phyloP scores from a whole-genome alignment of 805 yeast species.

The Candida verbasci region DNA sequence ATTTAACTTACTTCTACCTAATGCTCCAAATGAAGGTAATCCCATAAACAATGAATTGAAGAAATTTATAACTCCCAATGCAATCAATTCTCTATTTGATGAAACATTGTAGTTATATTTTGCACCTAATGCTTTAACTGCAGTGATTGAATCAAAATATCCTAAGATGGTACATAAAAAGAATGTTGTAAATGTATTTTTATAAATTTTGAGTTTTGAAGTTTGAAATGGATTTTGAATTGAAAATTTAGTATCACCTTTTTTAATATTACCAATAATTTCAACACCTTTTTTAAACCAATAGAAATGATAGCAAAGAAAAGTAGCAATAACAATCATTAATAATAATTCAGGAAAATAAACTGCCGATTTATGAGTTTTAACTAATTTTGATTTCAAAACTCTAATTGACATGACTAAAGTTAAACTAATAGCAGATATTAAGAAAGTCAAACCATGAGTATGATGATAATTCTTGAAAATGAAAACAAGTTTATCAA shows the following conservation, averaged over 20 bases:
- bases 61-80: constrained; percentile 26
- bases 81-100: constrained; percentile 30
- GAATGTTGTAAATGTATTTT: constrained; percentile 23
- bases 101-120: constrained; percentile 28
- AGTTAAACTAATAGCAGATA: constrained; percentile 18
- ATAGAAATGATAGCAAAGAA: constrained; percentile 18
- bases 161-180: constrained; percentile 30
- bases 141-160: constrained; percentile 32
- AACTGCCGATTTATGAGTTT: constrained; percentile 16
- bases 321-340: constrained; percentile 28
- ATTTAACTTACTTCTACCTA: constrained; percentile 32
- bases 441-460: constrained; percentile 14
- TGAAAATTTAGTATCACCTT: not conserved
- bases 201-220: constrained; percentile 17
- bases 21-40: constrained; percentile 32
- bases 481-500: constrained; percentile 16
- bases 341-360: constrained; percentile 29
- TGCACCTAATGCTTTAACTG: constrained; percentile 27
- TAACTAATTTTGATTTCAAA: constrained; percentile 15
- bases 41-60: constrained; percentile 27
- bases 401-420: constrained; percentile 19
- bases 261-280: constrained; percentile 24
- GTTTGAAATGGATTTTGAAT: constrained; percentile 20
- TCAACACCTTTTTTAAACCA: constrained; percentile 26
- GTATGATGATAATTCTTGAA: constrained; percentile 8